These are phyloP conservation scores for Blastomyces silverae DNA, from an alignment of 2,329 filamentous ascomycete genomes.

Conservation along the genomic window DNA sequence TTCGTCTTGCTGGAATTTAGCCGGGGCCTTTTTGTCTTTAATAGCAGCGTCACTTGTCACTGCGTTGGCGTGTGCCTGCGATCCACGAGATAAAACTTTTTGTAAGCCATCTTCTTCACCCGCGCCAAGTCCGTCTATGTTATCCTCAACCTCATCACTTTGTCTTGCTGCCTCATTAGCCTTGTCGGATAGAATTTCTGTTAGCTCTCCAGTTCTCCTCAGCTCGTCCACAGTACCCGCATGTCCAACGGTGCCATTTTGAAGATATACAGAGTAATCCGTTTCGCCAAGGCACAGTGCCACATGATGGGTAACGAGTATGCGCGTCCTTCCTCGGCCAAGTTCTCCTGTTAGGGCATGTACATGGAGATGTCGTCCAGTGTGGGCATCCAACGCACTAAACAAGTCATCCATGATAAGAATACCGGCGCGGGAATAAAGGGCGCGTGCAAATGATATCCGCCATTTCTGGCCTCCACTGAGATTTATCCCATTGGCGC, in stretches of 20 bases:
- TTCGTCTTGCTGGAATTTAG: conserved; percentile 72
- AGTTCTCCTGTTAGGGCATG: conserved; percentile 66
- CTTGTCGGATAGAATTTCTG: conserved; percentile 37
- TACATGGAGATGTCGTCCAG: conserved; percentile 71
- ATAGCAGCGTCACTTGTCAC: conserved; percentile 18
- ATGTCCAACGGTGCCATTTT: conserved; percentile 58
- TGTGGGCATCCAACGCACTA: conserved; percentile 71
- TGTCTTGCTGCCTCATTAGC: conserved; percentile 45
- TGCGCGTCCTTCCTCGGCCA: conserved; percentile 61
- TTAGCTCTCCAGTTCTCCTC: conserved; percentile 36
- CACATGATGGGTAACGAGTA: conserved; percentile 75
- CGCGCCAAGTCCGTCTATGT: conserved; percentile 35
- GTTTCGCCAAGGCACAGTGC: conserved; percentile 62
- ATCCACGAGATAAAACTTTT: conserved; percentile 38
- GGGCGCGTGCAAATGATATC: conserved; percentile 68
- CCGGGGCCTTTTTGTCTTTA: conserved; percentile 36
- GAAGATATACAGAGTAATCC: conserved; percentile 67
- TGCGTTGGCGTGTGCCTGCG: conserved; percentile 15
- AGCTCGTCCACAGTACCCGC: conserved; percentile 60
- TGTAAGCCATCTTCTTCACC: conserved; percentile 41
- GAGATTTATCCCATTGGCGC: conserved; percentile 76
- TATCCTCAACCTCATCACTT: conserved; percentile 37
- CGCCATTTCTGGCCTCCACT: conserved; percentile 80
- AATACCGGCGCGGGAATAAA: conserved; percentile 72
- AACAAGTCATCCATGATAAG: conserved; percentile 79